phyloP scores from a whole-genome alignment of 2,329 filamentous ascomycete genomes.

The Trichophaea hybrida region DNA sequence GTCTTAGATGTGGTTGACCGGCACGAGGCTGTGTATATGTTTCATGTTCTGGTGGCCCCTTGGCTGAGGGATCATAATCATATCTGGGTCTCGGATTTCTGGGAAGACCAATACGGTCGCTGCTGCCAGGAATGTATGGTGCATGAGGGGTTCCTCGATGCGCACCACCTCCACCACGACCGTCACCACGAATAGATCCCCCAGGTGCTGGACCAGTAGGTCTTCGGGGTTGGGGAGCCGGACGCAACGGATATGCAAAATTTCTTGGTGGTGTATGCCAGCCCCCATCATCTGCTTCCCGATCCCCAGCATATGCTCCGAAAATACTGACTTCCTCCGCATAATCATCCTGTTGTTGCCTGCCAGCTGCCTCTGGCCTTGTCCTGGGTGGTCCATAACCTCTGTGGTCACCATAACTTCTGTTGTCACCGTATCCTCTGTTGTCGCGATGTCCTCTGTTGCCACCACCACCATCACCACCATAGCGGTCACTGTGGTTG shows the following conservation, averaged over 20 bases:
- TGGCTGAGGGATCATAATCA: constrained; percentile 12
- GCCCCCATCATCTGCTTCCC: background rate
- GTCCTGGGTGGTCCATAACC: too few species aligned
- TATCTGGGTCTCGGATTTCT: background rate
- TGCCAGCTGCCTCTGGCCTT: too few species aligned
- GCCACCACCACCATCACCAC: background rate
- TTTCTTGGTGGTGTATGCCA: background rate
- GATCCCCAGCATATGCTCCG: background rate
- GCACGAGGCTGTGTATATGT: constrained; percentile 12
- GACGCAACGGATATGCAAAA: constrained; percentile 4
- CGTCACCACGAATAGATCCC: constrained; percentile 6
- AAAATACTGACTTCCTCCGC: too few species aligned
- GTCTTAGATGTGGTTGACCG: constrained; percentile 13
- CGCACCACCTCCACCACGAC: constrained; percentile 1
- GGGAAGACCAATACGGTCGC: background rate
- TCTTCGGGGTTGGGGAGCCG: background rate
- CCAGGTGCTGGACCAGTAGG: constrained; percentile 1
- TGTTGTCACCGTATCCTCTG: too few species aligned
- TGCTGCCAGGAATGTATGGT: background rate
- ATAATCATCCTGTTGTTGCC: too few species aligned
- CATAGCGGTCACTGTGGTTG: constrained; percentile 1
- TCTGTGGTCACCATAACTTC: too few species aligned
- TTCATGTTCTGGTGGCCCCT: constrained; percentile 15
- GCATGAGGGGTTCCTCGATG: constrained; percentile 10
- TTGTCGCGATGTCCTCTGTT: background rate